phyloP scores from a whole-genome alignment of 768 basidiomycete species.

The Suillus occidentalis region DNA sequence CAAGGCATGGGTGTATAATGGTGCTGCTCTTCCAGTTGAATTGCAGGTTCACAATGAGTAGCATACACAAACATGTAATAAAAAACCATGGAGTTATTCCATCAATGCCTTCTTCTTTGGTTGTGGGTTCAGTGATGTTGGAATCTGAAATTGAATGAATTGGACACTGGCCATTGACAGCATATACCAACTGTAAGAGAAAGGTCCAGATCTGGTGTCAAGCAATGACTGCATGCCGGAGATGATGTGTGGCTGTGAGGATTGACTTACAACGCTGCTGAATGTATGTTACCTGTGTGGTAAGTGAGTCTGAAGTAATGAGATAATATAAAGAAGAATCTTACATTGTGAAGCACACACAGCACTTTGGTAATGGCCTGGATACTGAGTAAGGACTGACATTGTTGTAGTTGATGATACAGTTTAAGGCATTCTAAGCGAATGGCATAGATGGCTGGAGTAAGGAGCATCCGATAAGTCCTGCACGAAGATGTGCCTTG shows the following conservation, averaged over 20 bases:
- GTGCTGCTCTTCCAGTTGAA: too few relatives aligned
- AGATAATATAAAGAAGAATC: too few relatives aligned
- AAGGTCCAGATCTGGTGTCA: too few relatives aligned
- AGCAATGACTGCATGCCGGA: background rate
- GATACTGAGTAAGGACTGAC: background rate
- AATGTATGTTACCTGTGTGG: background rate
- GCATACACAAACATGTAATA: too few relatives aligned
- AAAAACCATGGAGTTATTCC: too few relatives aligned
- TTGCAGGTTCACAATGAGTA: too few relatives aligned
- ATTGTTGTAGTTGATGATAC: background rate
- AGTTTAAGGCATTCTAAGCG: background rate
- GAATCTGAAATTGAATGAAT: too few relatives aligned
- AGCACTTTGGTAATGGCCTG: background rate
- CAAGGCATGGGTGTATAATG: too few relatives aligned
- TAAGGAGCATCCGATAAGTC: conserved; percentile 1
- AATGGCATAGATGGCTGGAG: background rate
- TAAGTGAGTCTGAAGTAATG: background rate
- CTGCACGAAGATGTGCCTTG: background rate
- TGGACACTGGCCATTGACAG: too few relatives aligned
- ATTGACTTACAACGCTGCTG: background rate
- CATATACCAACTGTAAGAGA: too few relatives aligned
- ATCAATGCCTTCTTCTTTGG: too few relatives aligned
- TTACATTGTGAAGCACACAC: background rate
- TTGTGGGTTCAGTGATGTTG: too few relatives aligned
- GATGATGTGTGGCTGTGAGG: background rate